Percentiles rank a stretch among this genome's conserved stretches.
phyloP scores from a whole-genome alignment of 192 early-diverging fungal species.

The Diversispora epigaea region DNA sequence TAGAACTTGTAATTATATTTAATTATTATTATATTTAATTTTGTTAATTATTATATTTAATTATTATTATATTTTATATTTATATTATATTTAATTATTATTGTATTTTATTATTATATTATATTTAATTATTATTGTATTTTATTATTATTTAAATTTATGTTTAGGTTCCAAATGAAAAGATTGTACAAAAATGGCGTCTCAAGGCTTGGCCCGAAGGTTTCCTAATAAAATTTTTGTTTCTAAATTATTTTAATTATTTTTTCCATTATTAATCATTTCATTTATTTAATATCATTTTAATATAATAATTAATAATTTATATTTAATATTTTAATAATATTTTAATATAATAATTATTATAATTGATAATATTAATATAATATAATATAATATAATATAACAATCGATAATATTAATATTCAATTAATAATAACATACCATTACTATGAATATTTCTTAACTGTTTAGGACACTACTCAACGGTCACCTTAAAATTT shows the following conservation, averaged over 20 bases:
- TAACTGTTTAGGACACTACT: constrained; percentile 64
- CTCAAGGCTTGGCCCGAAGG: constrained; percentile 79
- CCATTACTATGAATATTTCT: background rate
- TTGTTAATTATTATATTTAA: background rate
- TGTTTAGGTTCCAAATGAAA: constrained; percentile 57
- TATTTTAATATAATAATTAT: background rate
- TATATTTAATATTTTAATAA: background rate
- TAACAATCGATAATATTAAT: too few species aligned
- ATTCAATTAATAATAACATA: background rate
- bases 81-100: too few species aligned
- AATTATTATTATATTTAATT: background rate
- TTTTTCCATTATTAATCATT: too few species aligned
- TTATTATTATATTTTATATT: too few species aligned
- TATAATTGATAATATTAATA: too few species aligned
- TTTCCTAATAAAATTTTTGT: constrained; percentile 5
- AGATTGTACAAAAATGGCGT: constrained; percentile 86
- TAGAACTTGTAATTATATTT: constrained; percentile 58
- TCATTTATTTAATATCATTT: background rate
- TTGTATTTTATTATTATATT: background rate
- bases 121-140: background rate
- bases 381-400: too few species aligned
- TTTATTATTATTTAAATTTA: background rate
- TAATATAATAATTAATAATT: background rate
- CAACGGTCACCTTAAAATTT: constrained; percentile 75
- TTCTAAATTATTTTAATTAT: too few species aligned